phyloP scores from a whole-genome alignment of 352 stramenopile genomes.

The Globisporangium nagaii region DNA sequence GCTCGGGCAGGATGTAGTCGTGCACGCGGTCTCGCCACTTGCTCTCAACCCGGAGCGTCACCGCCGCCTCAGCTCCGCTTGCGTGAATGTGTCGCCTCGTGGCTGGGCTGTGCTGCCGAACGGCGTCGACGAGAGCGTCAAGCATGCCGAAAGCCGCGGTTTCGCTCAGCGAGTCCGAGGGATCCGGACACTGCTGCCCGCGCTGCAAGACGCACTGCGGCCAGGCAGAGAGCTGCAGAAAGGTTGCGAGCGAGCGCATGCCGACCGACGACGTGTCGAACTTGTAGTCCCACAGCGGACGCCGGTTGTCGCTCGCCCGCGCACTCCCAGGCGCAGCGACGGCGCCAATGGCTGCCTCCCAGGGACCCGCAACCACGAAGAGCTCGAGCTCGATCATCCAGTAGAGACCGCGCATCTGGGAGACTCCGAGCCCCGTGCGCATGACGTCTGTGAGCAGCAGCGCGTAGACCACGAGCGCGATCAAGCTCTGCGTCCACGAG shows the following conservation, averaged over 20 bases:
- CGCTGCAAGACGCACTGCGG: neutral
- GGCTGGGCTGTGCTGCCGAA: neutral
- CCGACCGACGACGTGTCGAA: neutral
- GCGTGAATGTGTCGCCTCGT: neutral
- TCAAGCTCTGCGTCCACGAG: constrained; percentile 1
- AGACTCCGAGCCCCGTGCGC: neutral
- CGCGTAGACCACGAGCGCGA: neutral
- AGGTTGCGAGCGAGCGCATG: neutral
- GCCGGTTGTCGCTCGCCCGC: neutral
- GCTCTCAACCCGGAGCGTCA: neutral
- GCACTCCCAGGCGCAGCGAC: neutral
- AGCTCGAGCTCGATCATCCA: neutral
- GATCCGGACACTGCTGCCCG: neutral
- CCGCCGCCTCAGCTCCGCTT: neutral
- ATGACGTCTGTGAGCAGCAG: neutral
- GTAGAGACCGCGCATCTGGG: neutral
- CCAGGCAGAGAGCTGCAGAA: neutral
- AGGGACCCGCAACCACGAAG: neutral
- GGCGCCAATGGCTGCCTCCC: neutral
- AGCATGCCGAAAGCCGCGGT: neutral
- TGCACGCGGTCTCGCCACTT: neutral
- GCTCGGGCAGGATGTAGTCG: neutral
- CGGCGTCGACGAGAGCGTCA: neutral
- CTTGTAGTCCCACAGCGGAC: neutral
- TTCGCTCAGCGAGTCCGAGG: neutral